These are phyloP conservation scores for Globisporangium megalacanthum DNA, from an alignment of 352 stramenopile species.

Conservation along the genomic window DNA sequence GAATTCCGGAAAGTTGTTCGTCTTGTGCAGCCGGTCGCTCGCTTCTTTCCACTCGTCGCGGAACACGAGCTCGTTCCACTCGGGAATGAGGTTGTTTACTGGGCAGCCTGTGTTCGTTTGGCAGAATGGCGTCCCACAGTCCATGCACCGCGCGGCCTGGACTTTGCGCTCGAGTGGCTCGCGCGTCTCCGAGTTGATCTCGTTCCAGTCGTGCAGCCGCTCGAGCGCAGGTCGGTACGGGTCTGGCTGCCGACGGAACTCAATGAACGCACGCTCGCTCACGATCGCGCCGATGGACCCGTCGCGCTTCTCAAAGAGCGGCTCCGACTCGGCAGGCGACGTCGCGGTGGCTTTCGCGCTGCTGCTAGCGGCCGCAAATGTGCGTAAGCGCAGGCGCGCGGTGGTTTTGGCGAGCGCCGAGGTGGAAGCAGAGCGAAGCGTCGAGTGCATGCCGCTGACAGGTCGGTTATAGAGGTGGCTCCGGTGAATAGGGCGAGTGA, in stretches of 20 bases:
- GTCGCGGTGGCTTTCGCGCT: constrained; percentile 5
- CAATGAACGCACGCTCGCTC: constrained; percentile 75
- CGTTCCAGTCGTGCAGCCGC: constrained; percentile 95
- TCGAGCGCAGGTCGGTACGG: constrained; percentile 92
- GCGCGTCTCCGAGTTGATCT: constrained; percentile 93
- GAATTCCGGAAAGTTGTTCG: constrained; percentile 99
- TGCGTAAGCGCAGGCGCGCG: constrained; percentile 15
- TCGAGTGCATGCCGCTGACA: constrained; percentile 9
- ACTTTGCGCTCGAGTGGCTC: constrained; percentile 88
- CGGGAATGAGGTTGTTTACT: constrained; percentile 97
- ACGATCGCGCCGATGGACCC: constrained; percentile 62
- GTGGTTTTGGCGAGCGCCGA: background rate
- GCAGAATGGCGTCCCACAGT: constrained; percentile 98
- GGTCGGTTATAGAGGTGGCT: background rate
- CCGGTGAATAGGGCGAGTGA: too few species aligned
- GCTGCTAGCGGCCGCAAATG: constrained; percentile 7
- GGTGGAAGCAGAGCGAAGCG: constrained; percentile 2
- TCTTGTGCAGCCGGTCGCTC: constrained; percentile 95
- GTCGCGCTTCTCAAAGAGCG: constrained; percentile 53
- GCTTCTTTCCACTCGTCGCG: constrained; percentile 96
- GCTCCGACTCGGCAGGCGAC: constrained; percentile 9
- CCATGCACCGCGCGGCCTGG: constrained; percentile 97
- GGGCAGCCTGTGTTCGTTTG: constrained; percentile 97
- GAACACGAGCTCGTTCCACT: constrained; percentile 98
- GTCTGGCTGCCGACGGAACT: constrained; percentile 82